Base-by-base conservation (phyloP, 345 rosid genomes). In the Raphanus raphanistrum region DNA sequence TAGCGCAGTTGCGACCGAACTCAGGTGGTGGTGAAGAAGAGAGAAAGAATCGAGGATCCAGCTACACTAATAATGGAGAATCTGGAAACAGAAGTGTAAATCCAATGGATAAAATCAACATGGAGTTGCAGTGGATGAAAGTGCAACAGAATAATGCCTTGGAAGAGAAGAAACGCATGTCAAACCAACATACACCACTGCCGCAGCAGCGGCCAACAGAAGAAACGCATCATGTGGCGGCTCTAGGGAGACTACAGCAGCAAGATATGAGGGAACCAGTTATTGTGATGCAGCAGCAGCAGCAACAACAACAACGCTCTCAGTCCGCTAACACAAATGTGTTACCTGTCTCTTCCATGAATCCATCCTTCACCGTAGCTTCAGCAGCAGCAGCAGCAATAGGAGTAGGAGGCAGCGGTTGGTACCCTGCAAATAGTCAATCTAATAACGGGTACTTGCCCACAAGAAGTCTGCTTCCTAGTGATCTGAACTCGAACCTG, bases 271-370 rank as follows among this genome's bases (percentile, higher is more conserved):
- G 92, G 84, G 96, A 94, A 71, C 93, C 96, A 6, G 84, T 85
- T 27, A 71, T 82, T 17, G 58, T 84, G 89, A 91, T 94, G 93
- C 98, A 88, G 84, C 87, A 92, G 83, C 87, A 92, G 43, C 91
- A 89, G 6, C 73, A 25, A 28, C 77, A 80, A 70, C 73, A 25
- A 28, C 77, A 80, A 70, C 76, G 63, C 28, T 75, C 79, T 43
- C 83, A 70, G 36, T 84, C 94, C n/a, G 61, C 85, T 66, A 88
- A 81, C 78, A 60, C 85, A 55, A 88, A 84, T 73, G 88, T 78
- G 79, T 68, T 84, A 74, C 88, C 92, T 41, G 84, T 77, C 70
- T 73, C 86, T 50, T 80, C 81, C 68, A 83, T 84, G 73, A 86
- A 82, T 81, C 50, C 83, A 26, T 85, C 95, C 68, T 84, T 85